A percentile compares a stretch with the other conserved stretches of the same genome.
Evolutionary conservation across 2,329 filamentous ascomycete genomes (phyloP).

Genomic region (Apiospora pterosperma): DNA sequence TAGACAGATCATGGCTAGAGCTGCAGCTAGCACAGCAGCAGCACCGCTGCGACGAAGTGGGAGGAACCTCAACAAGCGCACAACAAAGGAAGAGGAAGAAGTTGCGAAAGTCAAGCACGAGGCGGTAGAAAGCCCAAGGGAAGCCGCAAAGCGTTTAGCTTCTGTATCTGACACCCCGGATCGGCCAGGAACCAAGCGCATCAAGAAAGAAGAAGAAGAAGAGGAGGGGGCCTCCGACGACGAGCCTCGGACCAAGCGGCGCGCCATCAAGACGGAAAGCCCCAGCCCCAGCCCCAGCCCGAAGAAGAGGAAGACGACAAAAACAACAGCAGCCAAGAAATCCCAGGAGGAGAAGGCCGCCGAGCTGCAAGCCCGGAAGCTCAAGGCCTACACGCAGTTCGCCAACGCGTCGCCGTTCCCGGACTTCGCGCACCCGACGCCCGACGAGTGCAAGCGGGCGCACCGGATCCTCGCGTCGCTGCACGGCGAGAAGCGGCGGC

Average conservation of each 20-base stretch:
- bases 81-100: not conserved
- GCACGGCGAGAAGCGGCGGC: constrained; percentile 63
- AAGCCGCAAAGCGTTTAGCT: not conserved
- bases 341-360: constrained; percentile 14
- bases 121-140: not conserved
- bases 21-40: not conserved
- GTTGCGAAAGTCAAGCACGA: not conserved
- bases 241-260: not conserved
- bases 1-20: constrained; percentile 7
- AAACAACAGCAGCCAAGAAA: not conserved
- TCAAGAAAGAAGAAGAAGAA: constrained; percentile 11
- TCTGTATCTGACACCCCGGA: not conserved
- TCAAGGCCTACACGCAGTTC: constrained; percentile 39
- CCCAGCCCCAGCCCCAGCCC: constrained; percentile 6
- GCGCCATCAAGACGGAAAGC: not conserved
- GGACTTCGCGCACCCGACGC: constrained; percentile 61
- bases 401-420: constrained; percentile 59
- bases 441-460: constrained; percentile 66
- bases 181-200: constrained; percentile 12
- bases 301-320: constrained; percentile 7
- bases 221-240: not conserved
- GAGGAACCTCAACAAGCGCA: not conserved
- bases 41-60: constrained; percentile 7
- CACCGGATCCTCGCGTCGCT: constrained; percentile 59
- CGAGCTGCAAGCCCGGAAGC: constrained; percentile 37